Percentiles rank a stretch among this genome's conserved stretches.
phyloP scores from a whole-genome alignment of 306 rosid genomes.

The Spatholobus suberectus region DNA sequence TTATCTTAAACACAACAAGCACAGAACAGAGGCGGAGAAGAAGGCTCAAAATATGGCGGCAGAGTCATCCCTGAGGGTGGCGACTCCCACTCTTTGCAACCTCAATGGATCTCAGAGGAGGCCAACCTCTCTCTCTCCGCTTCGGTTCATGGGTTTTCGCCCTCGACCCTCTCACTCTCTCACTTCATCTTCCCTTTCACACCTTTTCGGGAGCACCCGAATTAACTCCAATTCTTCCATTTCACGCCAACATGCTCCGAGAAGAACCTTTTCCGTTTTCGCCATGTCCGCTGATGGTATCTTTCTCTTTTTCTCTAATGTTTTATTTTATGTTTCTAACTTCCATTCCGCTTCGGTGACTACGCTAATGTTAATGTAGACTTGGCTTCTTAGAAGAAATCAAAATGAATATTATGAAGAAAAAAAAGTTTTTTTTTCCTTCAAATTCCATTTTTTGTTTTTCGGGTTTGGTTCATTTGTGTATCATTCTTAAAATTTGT shows the following conservation, averaged over 20 bases:
- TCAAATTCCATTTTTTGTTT: slow-evolving; percentile 22
- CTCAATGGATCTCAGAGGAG: slow-evolving; percentile 68
- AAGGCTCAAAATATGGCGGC: slow-evolving; percentile 58
- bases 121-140: slow-evolving; percentile 57
- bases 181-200: slow-evolving; percentile 65
- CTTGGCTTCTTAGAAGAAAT: background rate
- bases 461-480: background rate
- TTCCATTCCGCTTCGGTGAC: background rate
- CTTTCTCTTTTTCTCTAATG: background rate
- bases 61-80: slow-evolving; percentile 63
- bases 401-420: background rate
- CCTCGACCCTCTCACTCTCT: slow-evolving; percentile 52
- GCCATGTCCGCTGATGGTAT: slow-evolving; percentile 90
- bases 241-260: slow-evolving; percentile 50
- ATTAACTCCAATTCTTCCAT: slow-evolving; percentile 45
- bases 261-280: slow-evolving; percentile 60
- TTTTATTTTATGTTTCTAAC: background rate
- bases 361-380: background rate
- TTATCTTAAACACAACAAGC: slow-evolving; percentile 45
- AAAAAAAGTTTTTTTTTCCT: background rate
- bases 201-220: slow-evolving; percentile 55
- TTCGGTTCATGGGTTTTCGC: slow-evolving; percentile 58
- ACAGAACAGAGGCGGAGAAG: slow-evolving; percentile 17
- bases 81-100: slow-evolving; percentile 58
- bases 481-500: background rate